phyloP scores from a whole-genome alignment of 2,329 filamentous ascomycete species.

The Colletotrichum sp. region DNA sequence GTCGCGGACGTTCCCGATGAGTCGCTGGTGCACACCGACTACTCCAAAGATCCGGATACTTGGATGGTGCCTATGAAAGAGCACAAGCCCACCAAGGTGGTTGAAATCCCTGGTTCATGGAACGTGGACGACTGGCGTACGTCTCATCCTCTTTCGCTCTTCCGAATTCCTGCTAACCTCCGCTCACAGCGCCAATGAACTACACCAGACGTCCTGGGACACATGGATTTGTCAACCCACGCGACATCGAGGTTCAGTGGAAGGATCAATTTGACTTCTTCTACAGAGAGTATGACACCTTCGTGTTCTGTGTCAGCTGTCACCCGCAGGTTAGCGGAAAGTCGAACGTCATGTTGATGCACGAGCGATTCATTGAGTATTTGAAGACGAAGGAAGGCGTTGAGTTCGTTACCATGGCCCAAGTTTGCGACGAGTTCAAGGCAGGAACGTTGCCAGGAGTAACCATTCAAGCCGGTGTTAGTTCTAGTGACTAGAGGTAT shows the following conservation, averaged over 20 bases:
- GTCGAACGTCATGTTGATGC: conserved; percentile 50
- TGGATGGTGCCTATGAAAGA: conserved; percentile 25
- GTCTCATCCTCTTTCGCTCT: not conserved
- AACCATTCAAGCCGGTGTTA: not conserved
- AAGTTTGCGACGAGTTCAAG: conserved; percentile 13
- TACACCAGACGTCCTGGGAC: not conserved
- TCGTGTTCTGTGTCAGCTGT: conserved; percentile 51
- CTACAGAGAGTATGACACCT: conserved; percentile 48
- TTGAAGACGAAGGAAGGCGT: conserved; percentile 48
- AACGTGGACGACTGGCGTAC: not conserved
- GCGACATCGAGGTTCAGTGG: conserved; percentile 46
- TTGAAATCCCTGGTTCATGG: conserved; percentile 47
- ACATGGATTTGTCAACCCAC: conserved; percentile 46
- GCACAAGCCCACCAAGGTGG: conserved; percentile 32
- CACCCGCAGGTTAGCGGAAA: conserved; percentile 53
- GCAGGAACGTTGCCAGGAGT: conserved; percentile 3
- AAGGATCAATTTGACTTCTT: conserved; percentile 49
- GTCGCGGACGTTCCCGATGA: conserved; percentile 25
- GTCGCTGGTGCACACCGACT: conserved; percentile 19
- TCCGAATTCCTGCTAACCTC: not conserved
- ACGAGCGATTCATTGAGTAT: conserved; percentile 50
- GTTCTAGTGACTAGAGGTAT: not conserved
- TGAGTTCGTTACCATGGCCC: conserved; percentile 31
- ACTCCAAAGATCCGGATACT: conserved; percentile 21
- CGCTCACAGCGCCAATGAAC: not conserved